Conservation (phyloP, 805 yeast species). For the Kodamaea leandrae region DNA sequence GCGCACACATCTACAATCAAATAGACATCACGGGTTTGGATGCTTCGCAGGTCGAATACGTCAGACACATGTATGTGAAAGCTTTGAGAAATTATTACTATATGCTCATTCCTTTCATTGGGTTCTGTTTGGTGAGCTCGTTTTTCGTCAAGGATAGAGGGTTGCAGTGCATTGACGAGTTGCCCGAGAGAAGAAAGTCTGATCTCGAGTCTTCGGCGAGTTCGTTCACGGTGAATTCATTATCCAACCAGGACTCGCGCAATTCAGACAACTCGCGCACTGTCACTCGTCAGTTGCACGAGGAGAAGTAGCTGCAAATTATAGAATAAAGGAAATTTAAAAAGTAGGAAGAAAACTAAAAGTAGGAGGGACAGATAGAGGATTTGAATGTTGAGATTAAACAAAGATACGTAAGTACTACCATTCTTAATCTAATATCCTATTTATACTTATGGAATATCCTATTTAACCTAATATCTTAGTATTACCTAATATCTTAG, state of each 20-base stretch:
- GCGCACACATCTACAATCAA: slow-evolving; percentile 24
- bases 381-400: too few relatives aligned
- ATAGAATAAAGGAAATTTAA: too few relatives aligned
- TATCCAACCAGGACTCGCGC: neutral
- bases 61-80: slow-evolving; percentile 19
- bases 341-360: neutral
- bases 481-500: too few relatives aligned
- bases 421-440: too few relatives aligned
- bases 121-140: slow-evolving; percentile 19
- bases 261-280: neutral
- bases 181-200: slow-evolving; percentile 10
- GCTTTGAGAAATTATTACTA: slow-evolving; percentile 21
- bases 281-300: neutral
- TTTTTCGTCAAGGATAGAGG: slow-evolving; percentile 41
- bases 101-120: slow-evolving; percentile 24
- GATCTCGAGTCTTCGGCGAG: slow-evolving; percentile 12
- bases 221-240: neutral
- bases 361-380: too few relatives aligned
- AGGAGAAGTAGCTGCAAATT: too few relatives aligned
- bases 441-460: too few relatives aligned
- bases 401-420: too few relatives aligned
- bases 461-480: too few relatives aligned
- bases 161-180: slow-evolving; percentile 33
- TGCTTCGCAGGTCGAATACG: slow-evolving; percentile 16
- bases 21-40: slow-evolving; percentile 24